Evolutionary conservation across 176 grass and related monocot genomes (phyloP).

Genomic region (maize (Zea mays)): DNA sequence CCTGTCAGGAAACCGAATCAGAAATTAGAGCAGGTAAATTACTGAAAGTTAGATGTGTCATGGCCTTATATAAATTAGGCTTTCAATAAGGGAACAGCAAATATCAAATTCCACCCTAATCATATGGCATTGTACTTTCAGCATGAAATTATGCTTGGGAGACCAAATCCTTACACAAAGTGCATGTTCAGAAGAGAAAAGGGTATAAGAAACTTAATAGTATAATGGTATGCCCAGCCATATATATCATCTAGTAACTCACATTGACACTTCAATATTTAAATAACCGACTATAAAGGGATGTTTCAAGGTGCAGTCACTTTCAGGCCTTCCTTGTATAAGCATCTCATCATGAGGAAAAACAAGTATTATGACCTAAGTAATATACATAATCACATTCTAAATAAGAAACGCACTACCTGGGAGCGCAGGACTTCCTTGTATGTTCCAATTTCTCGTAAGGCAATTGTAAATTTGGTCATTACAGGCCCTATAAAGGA

Average conservation of each 20-base stretch:
- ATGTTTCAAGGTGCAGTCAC: constrained; percentile 8
- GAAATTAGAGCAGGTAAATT: constrained; percentile 22
- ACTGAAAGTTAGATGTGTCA: constrained; percentile 4
- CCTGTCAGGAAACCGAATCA: constrained; percentile 53
- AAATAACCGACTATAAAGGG: not conserved
- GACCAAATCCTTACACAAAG: constrained; percentile 14
- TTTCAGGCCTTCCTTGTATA: not conserved
- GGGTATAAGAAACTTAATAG: not conserved
- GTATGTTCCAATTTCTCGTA: constrained; percentile 98
- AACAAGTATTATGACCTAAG: not conserved
- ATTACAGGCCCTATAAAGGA: constrained; percentile 83
- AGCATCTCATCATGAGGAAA: constrained; percentile 2
- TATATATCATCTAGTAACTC: constrained; percentile 9
- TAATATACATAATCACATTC: not conserved
- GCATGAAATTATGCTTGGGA: not conserved
- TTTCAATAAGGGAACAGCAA: constrained; percentile 2
- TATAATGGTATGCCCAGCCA: not conserved
- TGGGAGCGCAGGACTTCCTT: constrained; percentile 96
- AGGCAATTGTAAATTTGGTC: constrained; percentile 90
- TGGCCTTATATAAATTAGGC: constrained; percentile 13
- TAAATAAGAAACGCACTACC: constrained; percentile 47
- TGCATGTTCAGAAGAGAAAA: not conserved
- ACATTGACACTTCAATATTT: not conserved
- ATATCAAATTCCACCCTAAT: constrained; percentile 24
- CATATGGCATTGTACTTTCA: constrained; percentile 5